Base-by-base conservation (phyloP, 1,284 basidiomycete genomes). In the Trichosporon inkin region DNA sequence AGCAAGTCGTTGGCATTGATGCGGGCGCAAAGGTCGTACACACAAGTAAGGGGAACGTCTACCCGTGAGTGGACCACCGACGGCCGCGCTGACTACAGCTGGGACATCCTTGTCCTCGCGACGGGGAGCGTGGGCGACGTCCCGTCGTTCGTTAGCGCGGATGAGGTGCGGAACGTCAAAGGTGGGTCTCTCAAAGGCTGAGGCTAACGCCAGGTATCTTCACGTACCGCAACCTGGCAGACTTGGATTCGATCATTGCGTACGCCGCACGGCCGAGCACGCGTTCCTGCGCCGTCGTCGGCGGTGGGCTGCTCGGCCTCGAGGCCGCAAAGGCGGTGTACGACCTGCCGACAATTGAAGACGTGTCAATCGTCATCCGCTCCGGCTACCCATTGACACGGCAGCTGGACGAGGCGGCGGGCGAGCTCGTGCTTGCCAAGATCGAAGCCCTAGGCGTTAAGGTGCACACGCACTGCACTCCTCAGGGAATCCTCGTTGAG, bases 261-360 rank as follows among this genome's bases (percentile, higher is more conserved):
- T 88, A 84, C 70, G 81, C 84, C 11, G 79, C 83, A 47, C 68
- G 73, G 47, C 76, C 77, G 6, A 70, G 75, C 6, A 78, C 85
- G 24, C 81, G 78, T 35, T 67, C 79, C 60, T 85, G 84, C 0
- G 80, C 83, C 4, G 83, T 89, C 3, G 81, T 89, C 16, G 88
- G 88, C n/a, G 87, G 87, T 17, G 87, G 87, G 35, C 62, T 68
- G 1, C 81, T 89, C 14, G 88, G 87, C 14, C 80, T 89, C 24
- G 88, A 89, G 76, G 87, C 87, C 0, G 87, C 87, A 13, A 88
- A 88, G 68, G 88, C 87, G 0, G 81, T 86, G 6, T 83, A 85
- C 65, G 87, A 89, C 72, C 79, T 87, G 62, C 74, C 76, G 57
- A 28, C 22, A 1, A 66, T 79, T 53, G 71, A 75, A 17, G 58